Evolutionary conservation across 129 eudicot species (phyloP).

Genomic region (Oenanthe sinensis): DNA sequence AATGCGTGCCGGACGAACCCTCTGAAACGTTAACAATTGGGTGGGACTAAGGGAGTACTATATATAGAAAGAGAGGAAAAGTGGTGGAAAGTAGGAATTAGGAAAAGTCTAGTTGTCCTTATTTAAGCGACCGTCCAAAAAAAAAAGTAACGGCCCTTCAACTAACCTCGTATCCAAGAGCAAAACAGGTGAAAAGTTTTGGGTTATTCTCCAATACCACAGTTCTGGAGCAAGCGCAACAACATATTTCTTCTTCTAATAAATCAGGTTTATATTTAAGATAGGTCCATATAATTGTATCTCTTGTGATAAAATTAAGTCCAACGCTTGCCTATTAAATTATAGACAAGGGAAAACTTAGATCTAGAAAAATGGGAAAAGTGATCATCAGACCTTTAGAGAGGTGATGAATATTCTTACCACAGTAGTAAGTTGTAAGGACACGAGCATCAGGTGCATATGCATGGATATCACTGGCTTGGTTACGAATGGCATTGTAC

Average conservation of each 20-base stretch:
- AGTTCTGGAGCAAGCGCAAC: not conserved
- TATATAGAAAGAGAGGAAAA: not conserved
- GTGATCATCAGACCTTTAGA: not conserved
- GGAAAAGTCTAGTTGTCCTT: not conserved
- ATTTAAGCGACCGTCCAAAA: not conserved
- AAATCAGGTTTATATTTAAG: not conserved
- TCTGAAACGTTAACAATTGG: too few species aligned
- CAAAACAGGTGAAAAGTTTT: not conserved
- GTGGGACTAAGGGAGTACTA: too few species aligned
- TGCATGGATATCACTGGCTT: conserved; percentile 88
- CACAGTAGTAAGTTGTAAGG: conserved; percentile 87
- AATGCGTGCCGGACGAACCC: too few species aligned
- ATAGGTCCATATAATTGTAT: not conserved
- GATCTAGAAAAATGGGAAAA: not conserved
- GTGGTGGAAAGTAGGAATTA: not conserved
- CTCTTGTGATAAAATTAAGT: not conserved
- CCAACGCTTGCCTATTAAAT: not conserved
- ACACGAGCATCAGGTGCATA: conserved; percentile 98
- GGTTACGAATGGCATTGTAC: conserved; percentile 65
- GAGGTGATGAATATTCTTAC: conserved; percentile 33
- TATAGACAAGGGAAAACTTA: not conserved
- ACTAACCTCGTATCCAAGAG: not conserved
- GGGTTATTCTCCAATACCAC: not conserved
- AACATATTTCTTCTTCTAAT: not conserved
- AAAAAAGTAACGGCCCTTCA: not conserved